Evolutionary conservation across 352 stramenopile species (phyloP).

Genomic region (Aphanomyces euteiches): DNA sequence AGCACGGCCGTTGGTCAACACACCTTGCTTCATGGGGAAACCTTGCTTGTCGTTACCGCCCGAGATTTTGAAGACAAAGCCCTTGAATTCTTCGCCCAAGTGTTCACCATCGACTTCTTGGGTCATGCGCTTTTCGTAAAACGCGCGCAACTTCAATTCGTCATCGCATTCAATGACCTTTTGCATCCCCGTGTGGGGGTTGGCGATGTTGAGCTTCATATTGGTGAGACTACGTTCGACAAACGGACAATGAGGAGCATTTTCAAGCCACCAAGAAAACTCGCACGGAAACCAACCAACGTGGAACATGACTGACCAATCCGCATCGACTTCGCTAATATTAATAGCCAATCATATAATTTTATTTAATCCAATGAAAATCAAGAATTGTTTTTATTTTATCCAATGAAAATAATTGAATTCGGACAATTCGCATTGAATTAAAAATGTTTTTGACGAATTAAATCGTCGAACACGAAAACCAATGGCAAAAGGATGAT

Average conservation of each 20-base stretch:
- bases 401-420: slow-evolving; percentile 11
- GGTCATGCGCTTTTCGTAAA: slow-evolving; percentile 99
- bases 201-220: slow-evolving; percentile 99
- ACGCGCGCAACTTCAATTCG: slow-evolving; percentile 98
- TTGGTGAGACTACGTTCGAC: slow-evolving; percentile 41
- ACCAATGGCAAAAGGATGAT: slow-evolving; percentile 4
- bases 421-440: too few relatives aligned
- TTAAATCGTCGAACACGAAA: neutral
- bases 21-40: slow-evolving; percentile 99
- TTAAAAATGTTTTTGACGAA: neutral
- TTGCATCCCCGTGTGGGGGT: slow-evolving; percentile 95
- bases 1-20: slow-evolving; percentile 98
- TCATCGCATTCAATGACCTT: slow-evolving; percentile 99
- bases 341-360: slow-evolving; percentile 4
- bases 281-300: slow-evolving; percentile 8
- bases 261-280: too few relatives aligned
- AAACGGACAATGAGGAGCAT: slow-evolving; percentile 25
- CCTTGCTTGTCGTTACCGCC: slow-evolving; percentile 99
- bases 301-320: neutral
- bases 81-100: slow-evolving; percentile 99
- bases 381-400: neutral
- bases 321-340: neutral
- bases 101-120: slow-evolving; percentile 98
- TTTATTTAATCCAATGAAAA: slow-evolving; percentile 17
- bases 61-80: slow-evolving; percentile 98